Percentiles rank a stretch among this genome's conserved stretches.
Conservation (phyloP, 371 early-diverging fungal genomes). For the Syncephalis plumigaleata region DNA sequence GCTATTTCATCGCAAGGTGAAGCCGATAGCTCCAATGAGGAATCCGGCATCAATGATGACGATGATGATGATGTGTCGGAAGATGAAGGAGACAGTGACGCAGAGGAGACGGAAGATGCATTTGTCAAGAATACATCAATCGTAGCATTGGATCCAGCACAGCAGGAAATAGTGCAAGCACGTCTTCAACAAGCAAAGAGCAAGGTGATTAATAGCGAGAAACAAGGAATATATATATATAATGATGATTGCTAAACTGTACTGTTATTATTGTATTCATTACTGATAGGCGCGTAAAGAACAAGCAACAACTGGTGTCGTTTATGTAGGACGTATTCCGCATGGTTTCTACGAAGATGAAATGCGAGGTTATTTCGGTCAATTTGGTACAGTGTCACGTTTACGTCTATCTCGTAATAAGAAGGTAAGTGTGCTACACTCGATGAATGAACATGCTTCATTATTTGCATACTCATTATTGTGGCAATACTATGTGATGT, state of each 20-base stretch:
- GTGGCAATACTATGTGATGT: not conserved
- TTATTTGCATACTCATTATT: not conserved
- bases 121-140: constrained; percentile 27
- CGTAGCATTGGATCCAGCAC: constrained; percentile 19
- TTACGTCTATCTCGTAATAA: constrained; percentile 74
- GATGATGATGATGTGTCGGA: constrained; percentile 2
- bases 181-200: constrained; percentile 10
- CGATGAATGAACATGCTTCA: not conserved
- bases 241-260: no score
- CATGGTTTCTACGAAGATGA: constrained; percentile 91
- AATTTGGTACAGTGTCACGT: constrained; percentile 70
- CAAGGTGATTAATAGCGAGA: constrained; percentile 11
- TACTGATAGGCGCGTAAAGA: no score
- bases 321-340: constrained; percentile 83
- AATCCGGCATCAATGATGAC: no score
- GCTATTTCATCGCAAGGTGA: constrained; percentile 23
- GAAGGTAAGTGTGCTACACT: constrained; percentile 37
- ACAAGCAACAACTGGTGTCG: constrained; percentile 47
- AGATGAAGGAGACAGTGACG: constrained; percentile 10
- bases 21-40: constrained; percentile 24
- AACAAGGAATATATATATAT: no score
- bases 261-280: no score
- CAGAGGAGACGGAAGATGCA: constrained; percentile 19
- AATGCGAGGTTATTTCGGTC: constrained; percentile 75
- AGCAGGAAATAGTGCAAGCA: constrained; percentile 16